Evolutionary conservation across 2,329 filamentous ascomycete species (phyloP).

Genomic region (Blumeria graminis): DNA sequence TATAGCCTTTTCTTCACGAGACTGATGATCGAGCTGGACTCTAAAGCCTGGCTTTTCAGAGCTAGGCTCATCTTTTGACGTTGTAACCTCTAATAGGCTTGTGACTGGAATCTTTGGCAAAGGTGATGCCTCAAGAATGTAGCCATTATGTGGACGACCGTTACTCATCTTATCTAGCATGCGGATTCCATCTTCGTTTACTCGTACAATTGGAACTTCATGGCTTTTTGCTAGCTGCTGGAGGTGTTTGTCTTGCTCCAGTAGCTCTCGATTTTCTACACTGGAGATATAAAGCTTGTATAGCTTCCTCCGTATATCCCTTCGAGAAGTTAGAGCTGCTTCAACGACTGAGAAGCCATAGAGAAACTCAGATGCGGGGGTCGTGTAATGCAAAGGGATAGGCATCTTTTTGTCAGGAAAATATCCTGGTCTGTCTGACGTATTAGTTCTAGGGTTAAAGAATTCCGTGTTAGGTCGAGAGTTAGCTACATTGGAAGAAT

Average conservation of each 20-base stretch:
- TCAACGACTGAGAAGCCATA: conserved; percentile 66
- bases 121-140: conserved; percentile 66
- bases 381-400: conserved; percentile 40
- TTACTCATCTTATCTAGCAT: conserved; percentile 65
- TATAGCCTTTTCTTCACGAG: conserved; percentile 44
- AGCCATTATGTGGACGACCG: conserved; percentile 72
- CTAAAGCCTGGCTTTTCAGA: conserved; percentile 25
- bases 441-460: background rate
- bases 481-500: background rate
- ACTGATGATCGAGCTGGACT: conserved; percentile 40
- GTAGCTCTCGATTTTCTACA: conserved; percentile 27
- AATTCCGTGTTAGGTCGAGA: background rate
- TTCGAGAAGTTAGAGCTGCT: conserved; percentile 41
- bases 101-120: conserved; percentile 47
- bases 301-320: conserved; percentile 36
- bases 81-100: conserved; percentile 20
- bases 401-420: conserved; percentile 9
- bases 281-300: conserved; percentile 66
- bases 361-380: conserved; percentile 73
- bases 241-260: conserved; percentile 21
- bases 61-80: background rate
- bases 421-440: background rate
- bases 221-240: conserved; percentile 22
- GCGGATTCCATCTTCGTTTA: conserved; percentile 35
- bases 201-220: conserved; percentile 29